Evolutionary conservation across 2,329 filamentous ascomycete species (phyloP).

Genomic region (Colletotrichum chlorophyti): DNA sequence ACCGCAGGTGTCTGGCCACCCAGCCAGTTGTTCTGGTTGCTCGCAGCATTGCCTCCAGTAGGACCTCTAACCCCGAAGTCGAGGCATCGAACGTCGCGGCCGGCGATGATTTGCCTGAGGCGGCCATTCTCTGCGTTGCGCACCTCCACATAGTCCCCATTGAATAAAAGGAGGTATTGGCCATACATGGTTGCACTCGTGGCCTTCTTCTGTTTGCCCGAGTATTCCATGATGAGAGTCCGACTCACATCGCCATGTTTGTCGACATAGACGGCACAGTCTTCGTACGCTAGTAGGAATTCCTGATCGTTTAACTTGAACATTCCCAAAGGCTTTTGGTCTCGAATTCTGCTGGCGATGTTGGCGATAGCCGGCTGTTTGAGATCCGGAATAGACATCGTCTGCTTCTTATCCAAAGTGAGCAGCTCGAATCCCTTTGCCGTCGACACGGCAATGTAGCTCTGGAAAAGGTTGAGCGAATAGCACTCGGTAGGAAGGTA

Average conservation of each 20-base stretch:
- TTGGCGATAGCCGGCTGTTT: conserved; percentile 79
- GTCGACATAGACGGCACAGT: conserved; percentile 97
- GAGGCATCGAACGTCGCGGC: conserved; percentile 86
- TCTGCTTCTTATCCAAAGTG: conserved; percentile 95
- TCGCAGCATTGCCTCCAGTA: conserved; percentile 54
- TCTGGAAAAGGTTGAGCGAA: conserved; percentile 95
- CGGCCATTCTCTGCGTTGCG: conserved; percentile 96
- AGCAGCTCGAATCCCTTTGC: conserved; percentile 94
- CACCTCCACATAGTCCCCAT: conserved; percentile 96
- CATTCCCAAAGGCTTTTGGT: conserved; percentile 91
- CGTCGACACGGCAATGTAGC: conserved; percentile 89
- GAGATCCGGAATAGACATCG: conserved; percentile 91
- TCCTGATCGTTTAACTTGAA: conserved; percentile 92
- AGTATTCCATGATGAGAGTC: conserved; percentile 97
- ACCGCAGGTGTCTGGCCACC: conserved; percentile 40
- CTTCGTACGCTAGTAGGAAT: conserved; percentile 92
- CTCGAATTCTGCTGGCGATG: conserved; percentile 83
- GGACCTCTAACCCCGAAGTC: conserved; percentile 80
- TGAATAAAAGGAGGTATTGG: conserved; percentile 90
- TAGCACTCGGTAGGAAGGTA: conserved; percentile 97
- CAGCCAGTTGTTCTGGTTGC: conserved; percentile 37
- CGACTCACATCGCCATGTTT: conserved; percentile 96
- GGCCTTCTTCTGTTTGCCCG: conserved; percentile 83
- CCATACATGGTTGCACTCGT: conserved; percentile 88
- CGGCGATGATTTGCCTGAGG: conserved; percentile 91